phyloP scores from a whole-genome alignment of 192 early-diverging fungal genomes.

The Paraglomus brasilianum region DNA sequence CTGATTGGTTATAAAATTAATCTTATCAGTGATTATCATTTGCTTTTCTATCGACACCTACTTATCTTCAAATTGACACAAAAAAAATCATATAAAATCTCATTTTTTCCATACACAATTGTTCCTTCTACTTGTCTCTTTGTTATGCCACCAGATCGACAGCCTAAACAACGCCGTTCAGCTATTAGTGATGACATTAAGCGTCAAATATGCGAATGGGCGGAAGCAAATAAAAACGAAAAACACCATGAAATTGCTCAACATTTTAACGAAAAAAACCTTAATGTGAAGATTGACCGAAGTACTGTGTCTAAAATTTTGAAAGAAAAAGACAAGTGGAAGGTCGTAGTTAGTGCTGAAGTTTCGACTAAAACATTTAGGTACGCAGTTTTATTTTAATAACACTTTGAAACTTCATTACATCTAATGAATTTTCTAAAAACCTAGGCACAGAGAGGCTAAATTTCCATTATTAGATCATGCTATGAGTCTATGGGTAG shows the following conservation, averaged over 20 bases:
- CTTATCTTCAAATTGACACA: too few species aligned
- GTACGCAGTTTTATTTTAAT: too few species aligned
- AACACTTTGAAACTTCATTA: too few species aligned
- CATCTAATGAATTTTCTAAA: too few species aligned
- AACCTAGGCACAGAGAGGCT: neutral
- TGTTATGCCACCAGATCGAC: neutral
- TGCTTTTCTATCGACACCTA: too few species aligned
- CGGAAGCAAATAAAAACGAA: neutral
- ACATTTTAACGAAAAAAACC: neutral
- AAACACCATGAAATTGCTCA: neutral
- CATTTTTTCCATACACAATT: too few species aligned
- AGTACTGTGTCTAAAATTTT: neutral
- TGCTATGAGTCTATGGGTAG: constrained; percentile 1
- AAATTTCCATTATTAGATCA: neutral
- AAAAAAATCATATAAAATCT: too few species aligned
- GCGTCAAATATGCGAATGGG: neutral
- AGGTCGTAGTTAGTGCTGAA: neutral
- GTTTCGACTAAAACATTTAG: neutral
- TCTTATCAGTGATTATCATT: neutral
- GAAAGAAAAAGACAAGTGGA: neutral
- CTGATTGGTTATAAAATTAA: neutral
- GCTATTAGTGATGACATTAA: too few species aligned
- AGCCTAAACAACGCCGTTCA: constrained; percentile 3
- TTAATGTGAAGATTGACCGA: neutral
- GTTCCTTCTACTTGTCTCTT: neutral